Base-by-base conservation (phyloP, 805 yeast species). In the Metschnikowia colocasiae region DNA sequence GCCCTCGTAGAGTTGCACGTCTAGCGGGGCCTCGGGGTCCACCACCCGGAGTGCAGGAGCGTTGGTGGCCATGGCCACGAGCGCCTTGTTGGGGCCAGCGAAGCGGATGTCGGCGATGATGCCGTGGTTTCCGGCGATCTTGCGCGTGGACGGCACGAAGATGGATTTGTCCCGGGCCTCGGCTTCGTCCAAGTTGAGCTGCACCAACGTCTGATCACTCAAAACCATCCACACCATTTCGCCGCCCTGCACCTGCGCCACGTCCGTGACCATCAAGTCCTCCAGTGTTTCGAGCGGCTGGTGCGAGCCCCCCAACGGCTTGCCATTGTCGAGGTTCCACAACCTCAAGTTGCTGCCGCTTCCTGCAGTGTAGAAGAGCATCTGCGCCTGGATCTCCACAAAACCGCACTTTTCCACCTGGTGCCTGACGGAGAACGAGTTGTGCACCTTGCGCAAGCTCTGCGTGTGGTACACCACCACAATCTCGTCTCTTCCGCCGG, bases 111-210 rank as follows among this genome's bases (percentile, higher is more conserved):
- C 98, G 2, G 97, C 96, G 58, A 94, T 83, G 22, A 94, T 92
- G 48, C 97, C 98, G 67, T 92, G 96, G 64, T 90, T 90, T 56
- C 97, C 97, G 0, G 97, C 94, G 56, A 90, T 74, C 35, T 80
- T 75, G 46, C 82, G 72, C 6, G 64, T 57, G 2, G 78, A 61
- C 16, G 76, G 74, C n/a, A 85, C 61, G 25, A 46, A 50, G 7
- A 41, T 29, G 1, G 51, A 48, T 12, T 35, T 39, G 3, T 57
- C 64, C 23, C 36, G 61, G 56, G 39, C 58, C 51, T 42, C 48
- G 2, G 72, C 51, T 8, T 60, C 44, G 35, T 74, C 74, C 20
- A 82, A 61, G 25, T 35, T 48, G 33, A 54, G 34, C 53, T 79
- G 72, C 23, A 76, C 73, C 13, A 94, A 65, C 0, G 97, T 85